Base-by-base conservation (phyloP, 2,329 filamentous ascomycete genomes). In the Aspergillus fumigatus region DNA sequence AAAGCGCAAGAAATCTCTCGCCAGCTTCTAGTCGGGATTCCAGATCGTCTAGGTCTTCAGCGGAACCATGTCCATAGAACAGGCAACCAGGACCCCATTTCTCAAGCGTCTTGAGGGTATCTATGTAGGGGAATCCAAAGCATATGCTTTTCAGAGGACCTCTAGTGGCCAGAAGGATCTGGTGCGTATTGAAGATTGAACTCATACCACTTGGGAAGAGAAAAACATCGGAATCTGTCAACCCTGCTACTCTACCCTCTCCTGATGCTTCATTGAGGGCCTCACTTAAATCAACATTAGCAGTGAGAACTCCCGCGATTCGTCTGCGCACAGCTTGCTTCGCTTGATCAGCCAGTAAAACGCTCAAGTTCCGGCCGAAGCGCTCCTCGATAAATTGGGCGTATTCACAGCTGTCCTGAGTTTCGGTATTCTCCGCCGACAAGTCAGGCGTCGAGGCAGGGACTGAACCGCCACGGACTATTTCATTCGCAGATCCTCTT, bases 61-160 rank as follows among this genome's bases (percentile, higher is more conserved):
- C 77, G 2, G 88, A 89, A 0, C 88, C 90, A 65, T 88, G 84
- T 3, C 93, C 93, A 73, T 96, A 97, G 70, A 97, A 97, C 2
- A 88, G 72, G 58, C 88, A 92, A 0, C 93, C 93, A 0, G 92
- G 89, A 0, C 93, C 94, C 72, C 95, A 97, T 72, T 97, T 99
- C 71, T 97, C 81, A 4, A 97, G 79, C 51, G 97, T 90, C 72
- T 99, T 99, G 54, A 97, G 82, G 0, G 94, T 97, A 73, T 99
- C 94, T 52, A 97, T 90, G 66, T 99, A 99, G 0, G 94, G 92
- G 65, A 99, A 99, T n/a, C 94, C 94, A 68, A 91, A 97, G 67
- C 88, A 92, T 69, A 99, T 86, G 72, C 91, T 95, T 73, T 90
- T 89, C 58, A 84, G 70, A 7, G 80, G 77, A 3, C 86, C 85